Base-by-base conservation (phyloP, 768 basidiomycete genomes). In the Rhodocollybia butyracea region DNA sequence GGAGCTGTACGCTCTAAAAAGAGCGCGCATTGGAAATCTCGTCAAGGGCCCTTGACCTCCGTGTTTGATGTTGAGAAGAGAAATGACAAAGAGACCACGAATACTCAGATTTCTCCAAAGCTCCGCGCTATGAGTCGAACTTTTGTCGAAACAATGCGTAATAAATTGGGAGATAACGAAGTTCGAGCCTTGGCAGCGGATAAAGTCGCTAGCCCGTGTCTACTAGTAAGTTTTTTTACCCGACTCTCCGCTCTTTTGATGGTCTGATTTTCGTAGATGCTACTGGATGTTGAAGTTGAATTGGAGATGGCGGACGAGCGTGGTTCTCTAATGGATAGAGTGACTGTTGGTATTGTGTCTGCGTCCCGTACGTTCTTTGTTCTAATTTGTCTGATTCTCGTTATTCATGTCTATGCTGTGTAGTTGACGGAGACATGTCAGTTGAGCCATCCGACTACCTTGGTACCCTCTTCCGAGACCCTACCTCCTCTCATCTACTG, bases 401-500 rank as follows among this genome's bases (percentile, higher is more conserved):
- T 10, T 12, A 21, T 46, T 48, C 56, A 27, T 46, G 56, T 47
- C 6, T 36, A 26, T 57, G 51, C 46, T 48, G 8, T 27, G n/a
- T 55, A 84, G 84, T 71, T 30, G 63, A 75, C 3, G 65, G 77
- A 54, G 57, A 76, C 2, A 56, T 63, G 3, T 62, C 64, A 2
- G 66, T 77, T 5, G 81, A 85, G 57, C 73, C 80, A 11, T 88
- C 88, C 0, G 90, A 94, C 65, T 98, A 88, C 68, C 73, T 97
- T 50, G 80, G 81, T 10, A 89, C 90, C 1, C 79, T 97, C 12
- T 77, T 97, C 17, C 82, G 91, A 46, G 92, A 95, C 63, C 82
- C 86, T 2, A 92, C 91, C 2, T 89, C 94, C 0, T 96, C 95
- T 0, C 93, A 95, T 64, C 77, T 96, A 2, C 77, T 94, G n/a